Evolutionary conservation across 2,329 filamentous ascomycete genomes (phyloP), one percentile per base, ranked within the genome.

Genomic region (Davidsoniella eucalypti): DNA sequence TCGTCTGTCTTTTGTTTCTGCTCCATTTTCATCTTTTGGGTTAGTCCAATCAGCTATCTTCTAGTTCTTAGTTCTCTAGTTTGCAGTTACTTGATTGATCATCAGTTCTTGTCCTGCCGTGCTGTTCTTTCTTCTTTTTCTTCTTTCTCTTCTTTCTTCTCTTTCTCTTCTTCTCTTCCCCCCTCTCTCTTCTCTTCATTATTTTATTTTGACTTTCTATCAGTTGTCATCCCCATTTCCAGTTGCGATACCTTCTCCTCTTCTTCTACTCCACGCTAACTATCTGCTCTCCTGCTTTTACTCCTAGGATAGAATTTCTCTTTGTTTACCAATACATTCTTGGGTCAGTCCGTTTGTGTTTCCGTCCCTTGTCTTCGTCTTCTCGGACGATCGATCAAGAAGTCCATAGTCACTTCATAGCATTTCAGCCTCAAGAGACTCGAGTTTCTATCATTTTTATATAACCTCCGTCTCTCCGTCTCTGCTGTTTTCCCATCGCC

Each of bases 21-120:
- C 25, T 26, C 25, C 23, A 45, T n/a, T 45, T 54, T 44, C 42
- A 44, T 49, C 46, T 47, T 43, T 21, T 21, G 21, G 44, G 42
- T 50, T 51, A 17, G 21, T 23, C 17, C 43, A 44, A 18, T 44
- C 23, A 29, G 26, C 6, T 8, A 21, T 21, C 21, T 21, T 21
- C 21, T 21, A 21, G 21, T 21, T 21, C 21, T 21, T 21, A 21
- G 21, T 21, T 9, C 26, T 33, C 26, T 29, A 18, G 26, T 29
- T 9, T 29, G 4, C 5, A 33, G 26, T 33, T 33, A 33, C 26
- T 33, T 33, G 8, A 8, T 33, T 33, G 7, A 33, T 33, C 26
- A 33, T 33, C 26, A 33, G 26, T 12, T 12, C 21, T 21, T 4
- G 21, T 33, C 26, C 10, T 33, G 26, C 26, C 26, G 26, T 33